Evolutionary conservation across 2,329 filamentous ascomycete genomes (phyloP), one percentile per base, ranked within the genome.

Genomic region (Ceratocystis huliohia): DNA sequence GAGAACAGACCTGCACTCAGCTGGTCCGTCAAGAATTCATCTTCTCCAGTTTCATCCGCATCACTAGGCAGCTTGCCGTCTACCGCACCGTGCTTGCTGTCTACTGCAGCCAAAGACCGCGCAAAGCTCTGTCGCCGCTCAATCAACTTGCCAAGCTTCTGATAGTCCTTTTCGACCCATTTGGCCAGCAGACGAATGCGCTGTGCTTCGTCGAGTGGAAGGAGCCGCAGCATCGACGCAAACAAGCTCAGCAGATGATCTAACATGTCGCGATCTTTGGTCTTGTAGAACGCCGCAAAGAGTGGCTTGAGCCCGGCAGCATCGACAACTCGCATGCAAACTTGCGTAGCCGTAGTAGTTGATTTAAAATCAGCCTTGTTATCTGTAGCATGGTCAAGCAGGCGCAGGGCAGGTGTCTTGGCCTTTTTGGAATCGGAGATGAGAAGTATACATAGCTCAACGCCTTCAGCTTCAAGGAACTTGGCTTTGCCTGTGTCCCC

Each of bases 131-230:
- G 78, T 50, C 92, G 83, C 61, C 96, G 75, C 68, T 82, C 79
- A 45, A 96, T 74, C 3, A 97, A 79, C 73, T 86, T 89, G 5
- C 74, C 77, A 46, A 91, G 84, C 79, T 97, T 97, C 70, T 87
- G 90, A 74, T 95, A 96, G 70, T 96, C 86, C 73, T 91, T 96
- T 75, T 99, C 94, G 20, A 96, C 88, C 72, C 97, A 97, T 73
- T 99, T 99, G 61, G 92, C 93, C 3, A 97, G 81, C 0, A 88
- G 83, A 3, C 94, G 84, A 71, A 97, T 95, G 5, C 94, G 84
- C 41, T 86, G 81, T 0, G 89, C 80, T 1, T 89, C 91, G 41
- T 90, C 84, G 17, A 85, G 88, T 0, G 92, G 91, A 1, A 99
- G 76, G 3, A 87, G 81, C 28, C 91, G 86, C 0, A 99, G 80